phyloP scores from a whole-genome alignment of 2,329 filamentous ascomycete species.

The Alternaria ventricosa region DNA sequence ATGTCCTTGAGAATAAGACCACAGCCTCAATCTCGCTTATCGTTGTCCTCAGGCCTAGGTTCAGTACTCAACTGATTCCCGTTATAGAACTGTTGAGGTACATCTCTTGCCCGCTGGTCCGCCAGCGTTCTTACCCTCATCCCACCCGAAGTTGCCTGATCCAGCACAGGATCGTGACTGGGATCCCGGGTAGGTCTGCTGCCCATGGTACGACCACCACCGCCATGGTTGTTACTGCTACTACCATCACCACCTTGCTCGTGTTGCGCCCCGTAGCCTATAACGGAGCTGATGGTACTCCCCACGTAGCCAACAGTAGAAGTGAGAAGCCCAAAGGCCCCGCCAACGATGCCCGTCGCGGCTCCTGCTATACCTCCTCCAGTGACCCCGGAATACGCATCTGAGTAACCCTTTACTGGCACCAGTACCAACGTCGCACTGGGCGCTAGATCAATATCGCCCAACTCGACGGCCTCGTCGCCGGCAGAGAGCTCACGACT shows the following conservation, averaged over 20 bases:
- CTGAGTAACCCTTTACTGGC: slow-evolving; percentile 67
- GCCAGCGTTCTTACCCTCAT: slow-evolving; percentile 53
- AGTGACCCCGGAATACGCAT: slow-evolving; percentile 60
- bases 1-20: not conserved
- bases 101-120: slow-evolving; percentile 57
- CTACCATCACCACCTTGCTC: slow-evolving; percentile 8
- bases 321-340: slow-evolving; percentile 44
- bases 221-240: not conserved
- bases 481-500: slow-evolving; percentile 75
- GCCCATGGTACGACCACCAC: slow-evolving; percentile 10
- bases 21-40: slow-evolving; percentile 7
- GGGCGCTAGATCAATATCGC: slow-evolving; percentile 75
- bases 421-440: slow-evolving; percentile 84
- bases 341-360: slow-evolving; percentile 41
- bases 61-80: slow-evolving; percentile 69
- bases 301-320: slow-evolving; percentile 43
- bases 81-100: slow-evolving; percentile 79
- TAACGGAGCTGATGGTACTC: slow-evolving; percentile 39
- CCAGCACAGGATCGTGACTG: slow-evolving; percentile 16
- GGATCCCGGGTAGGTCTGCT: slow-evolving; percentile 12
- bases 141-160: slow-evolving; percentile 19
- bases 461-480: slow-evolving; percentile 74
- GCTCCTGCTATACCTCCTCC: slow-evolving; percentile 38
- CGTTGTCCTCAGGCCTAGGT: slow-evolving; percentile 2
- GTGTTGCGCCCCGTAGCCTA: slow-evolving; percentile 30